Conservation (phyloP, 75 land plant genomes). For the Chamaecyparis obtusa region DNA sequence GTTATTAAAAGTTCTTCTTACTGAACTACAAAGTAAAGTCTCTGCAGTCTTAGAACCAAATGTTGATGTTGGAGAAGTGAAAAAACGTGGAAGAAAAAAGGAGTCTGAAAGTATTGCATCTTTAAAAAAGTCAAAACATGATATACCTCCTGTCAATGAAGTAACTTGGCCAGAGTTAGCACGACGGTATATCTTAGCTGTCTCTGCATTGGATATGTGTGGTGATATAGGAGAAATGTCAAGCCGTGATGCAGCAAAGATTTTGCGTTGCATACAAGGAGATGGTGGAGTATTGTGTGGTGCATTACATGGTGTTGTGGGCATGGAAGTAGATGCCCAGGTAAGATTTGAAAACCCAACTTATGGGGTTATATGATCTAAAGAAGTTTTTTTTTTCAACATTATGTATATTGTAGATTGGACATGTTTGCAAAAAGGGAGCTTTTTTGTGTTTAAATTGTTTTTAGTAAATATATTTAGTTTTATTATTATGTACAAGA, state of each 20-base stretch:
- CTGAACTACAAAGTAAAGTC: conserved; percentile 66
- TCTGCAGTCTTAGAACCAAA: conserved; percentile 55
- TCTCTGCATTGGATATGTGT: conserved; percentile 51
- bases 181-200: conserved; percentile 68
- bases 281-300: conserved; percentile 96
- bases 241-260: conserved; percentile 57
- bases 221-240: conserved; percentile 53
- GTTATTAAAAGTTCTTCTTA: conserved; percentile 58
- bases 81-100: conserved; percentile 71
- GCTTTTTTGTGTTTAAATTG: neutral
- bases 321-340: conserved; percentile 91
- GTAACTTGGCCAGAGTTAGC: conserved; percentile 96
- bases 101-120: conserved; percentile 50
- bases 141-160: conserved; percentile 70
- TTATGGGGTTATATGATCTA: neutral
- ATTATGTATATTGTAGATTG: neutral
- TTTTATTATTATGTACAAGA: neutral
- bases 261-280: conserved; percentile 88
- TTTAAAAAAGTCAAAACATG: conserved; percentile 43
- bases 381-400: neutral
- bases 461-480: neutral
- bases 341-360: conserved; percentile 31
- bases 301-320: conserved; percentile 77
- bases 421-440: neutral
- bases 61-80: conserved; percentile 65